phyloP scores from a whole-genome alignment of 2,329 filamentous ascomycete genomes.

The Diplodia seriata region DNA sequence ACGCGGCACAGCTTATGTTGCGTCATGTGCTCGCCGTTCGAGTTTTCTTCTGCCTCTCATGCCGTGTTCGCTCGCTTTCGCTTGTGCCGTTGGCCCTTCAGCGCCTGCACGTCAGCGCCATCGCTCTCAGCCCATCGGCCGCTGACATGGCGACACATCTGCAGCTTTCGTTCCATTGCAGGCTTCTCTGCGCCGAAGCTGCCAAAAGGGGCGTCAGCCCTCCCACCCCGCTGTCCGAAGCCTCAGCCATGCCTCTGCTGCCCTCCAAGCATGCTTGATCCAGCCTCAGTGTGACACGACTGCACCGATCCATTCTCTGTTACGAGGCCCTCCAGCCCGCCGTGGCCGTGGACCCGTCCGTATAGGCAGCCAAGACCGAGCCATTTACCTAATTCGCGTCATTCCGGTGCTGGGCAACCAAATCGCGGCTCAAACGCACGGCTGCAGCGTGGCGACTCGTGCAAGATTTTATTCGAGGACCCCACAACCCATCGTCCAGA shows the following conservation, averaged over 20 bases:
- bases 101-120: neutral
- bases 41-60: conserved; percentile 8
- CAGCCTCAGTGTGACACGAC: conserved; percentile 26
- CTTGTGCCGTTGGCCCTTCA: neutral
- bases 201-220: neutral
- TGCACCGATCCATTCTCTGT: conserved; percentile 1
- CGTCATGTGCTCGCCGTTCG: conserved; percentile 15
- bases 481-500: neutral
- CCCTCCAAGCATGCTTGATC: neutral
- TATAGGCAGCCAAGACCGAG: conserved; percentile 17
- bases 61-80: conserved; percentile 9
- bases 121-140: conserved; percentile 5
- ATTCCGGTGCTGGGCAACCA: conserved; percentile 18
- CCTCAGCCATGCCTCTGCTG: conserved; percentile 3
- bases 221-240: conserved; percentile 1
- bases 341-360: conserved; percentile 10
- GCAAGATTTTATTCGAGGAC: conserved; percentile 8
- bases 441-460: conserved; percentile 23
- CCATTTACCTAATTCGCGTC: conserved; percentile 9
- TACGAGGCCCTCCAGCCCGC: conserved; percentile 4
- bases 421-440: conserved; percentile 24
- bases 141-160: conserved; percentile 19
- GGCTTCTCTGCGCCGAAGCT: conserved; percentile 20
- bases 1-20: conserved; percentile 16
- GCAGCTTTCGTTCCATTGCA: conserved; percentile 28